Percentiles rank a stretch among this genome's conserved stretches.
phyloP scores from a whole-genome alignment of 1,284 basidiomycete species.

The Apiotrichum veenhuisii region DNA sequence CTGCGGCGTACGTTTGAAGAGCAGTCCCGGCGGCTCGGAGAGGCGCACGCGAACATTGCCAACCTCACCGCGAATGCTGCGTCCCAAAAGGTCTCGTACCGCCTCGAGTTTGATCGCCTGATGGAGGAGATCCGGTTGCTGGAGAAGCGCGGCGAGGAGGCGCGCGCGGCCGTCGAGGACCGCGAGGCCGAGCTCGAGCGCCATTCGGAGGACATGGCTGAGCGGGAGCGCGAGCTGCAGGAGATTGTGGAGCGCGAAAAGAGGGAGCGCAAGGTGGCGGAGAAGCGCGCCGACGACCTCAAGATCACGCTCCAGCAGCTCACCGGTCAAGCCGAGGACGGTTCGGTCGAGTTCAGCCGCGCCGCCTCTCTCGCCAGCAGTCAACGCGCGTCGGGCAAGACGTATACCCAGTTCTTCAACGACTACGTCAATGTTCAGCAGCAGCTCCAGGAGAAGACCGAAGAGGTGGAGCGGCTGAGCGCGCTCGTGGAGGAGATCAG shows the following conservation, averaged over 20 bases:
- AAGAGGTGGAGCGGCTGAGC: conserved; percentile 77
- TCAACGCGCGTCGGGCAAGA: conserved; percentile 59
- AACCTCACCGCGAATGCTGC: conserved; percentile 42
- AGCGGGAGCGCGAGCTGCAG: conserved; percentile 47
- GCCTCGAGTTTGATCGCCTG: conserved; percentile 37
- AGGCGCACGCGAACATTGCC: conserved; percentile 42
- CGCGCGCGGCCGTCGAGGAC: conserved; percentile 38
- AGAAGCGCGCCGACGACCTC: conserved; percentile 49
- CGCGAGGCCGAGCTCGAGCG: conserved; percentile 46
- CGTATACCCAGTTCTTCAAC: conserved; percentile 63
- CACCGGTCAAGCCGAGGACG: conserved; percentile 31
- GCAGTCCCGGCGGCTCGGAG: conserved; percentile 38
- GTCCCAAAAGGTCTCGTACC: conserved; percentile 38
- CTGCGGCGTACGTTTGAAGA: conserved; percentile 42
- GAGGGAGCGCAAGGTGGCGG: conserved; percentile 45
- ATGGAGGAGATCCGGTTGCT: conserved; percentile 38
- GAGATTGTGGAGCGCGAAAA: conserved; percentile 50
- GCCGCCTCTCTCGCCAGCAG: conserved; percentile 78
- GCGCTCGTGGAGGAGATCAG: conserved; percentile 56
- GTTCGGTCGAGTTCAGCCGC: conserved; percentile 58
- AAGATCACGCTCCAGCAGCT: conserved; percentile 47
- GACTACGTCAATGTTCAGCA: conserved; percentile 81
- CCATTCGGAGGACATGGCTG: conserved; percentile 40
- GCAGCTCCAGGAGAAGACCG: conserved; percentile 68
- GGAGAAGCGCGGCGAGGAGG: conserved; percentile 42